phyloP scores from a whole-genome alignment of 1,284 basidiomycete genomes.

The Hemileccinum hortonii region DNA sequence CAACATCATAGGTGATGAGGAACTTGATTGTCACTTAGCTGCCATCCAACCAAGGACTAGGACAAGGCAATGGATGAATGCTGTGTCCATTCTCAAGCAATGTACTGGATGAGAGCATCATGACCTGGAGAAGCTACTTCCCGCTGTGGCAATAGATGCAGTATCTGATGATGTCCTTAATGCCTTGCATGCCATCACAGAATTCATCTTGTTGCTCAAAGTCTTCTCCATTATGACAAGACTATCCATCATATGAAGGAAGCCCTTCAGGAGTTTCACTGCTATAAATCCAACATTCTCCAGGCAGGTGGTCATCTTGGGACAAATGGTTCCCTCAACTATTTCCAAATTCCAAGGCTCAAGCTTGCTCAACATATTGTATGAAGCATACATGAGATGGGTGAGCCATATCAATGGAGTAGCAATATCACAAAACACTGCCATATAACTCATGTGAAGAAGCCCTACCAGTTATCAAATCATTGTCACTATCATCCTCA shows the following conservation, averaged over 20 bases:
- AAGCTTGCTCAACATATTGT: constrained; percentile 5
- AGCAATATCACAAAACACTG: constrained; percentile 12
- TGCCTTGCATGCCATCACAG: constrained; percentile 7
- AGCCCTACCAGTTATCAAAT: not conserved
- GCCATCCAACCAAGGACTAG: constrained; percentile 4
- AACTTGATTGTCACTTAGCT: constrained; percentile 5
- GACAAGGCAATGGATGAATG: not conserved
- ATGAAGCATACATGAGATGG: not conserved
- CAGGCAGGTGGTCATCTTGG: constrained; percentile 1
- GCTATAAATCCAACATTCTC: constrained; percentile 11
- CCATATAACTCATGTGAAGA: constrained; percentile 14
- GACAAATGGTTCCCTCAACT: constrained; percentile 9
- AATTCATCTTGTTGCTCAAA: constrained; percentile 19
- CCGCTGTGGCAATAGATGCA: not conserved
- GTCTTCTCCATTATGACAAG: not conserved
- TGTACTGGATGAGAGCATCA: not conserved
- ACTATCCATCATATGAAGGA: constrained; percentile 3
- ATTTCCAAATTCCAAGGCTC: constrained; percentile 16
- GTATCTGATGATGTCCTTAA: not conserved
- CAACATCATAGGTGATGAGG: not conserved
- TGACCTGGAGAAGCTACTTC: not conserved
- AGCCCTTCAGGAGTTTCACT: constrained; percentile 13
- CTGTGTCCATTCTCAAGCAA: not conserved
- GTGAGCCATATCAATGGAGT: constrained; percentile 13
- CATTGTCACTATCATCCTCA: constrained; percentile 4